These are phyloP conservation scores for Didymella pomorum DNA, from an alignment of 2,329 filamentous ascomycete genomes.

Conservation along the genomic window DNA sequence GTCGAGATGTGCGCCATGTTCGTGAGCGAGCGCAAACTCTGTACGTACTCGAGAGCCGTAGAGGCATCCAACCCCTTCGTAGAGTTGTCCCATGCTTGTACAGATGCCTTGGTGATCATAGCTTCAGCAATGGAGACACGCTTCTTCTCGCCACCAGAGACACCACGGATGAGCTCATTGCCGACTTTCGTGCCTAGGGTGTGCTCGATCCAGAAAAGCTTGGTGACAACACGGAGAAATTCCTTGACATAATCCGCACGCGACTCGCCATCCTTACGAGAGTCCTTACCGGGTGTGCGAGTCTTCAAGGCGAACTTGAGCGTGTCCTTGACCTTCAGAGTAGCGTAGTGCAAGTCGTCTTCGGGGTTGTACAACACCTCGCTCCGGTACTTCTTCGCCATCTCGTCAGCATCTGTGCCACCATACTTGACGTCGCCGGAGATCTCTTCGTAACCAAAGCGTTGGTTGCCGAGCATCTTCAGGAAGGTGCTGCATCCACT, in stretches of 20 bases:
- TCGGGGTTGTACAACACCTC: slow-evolving; percentile 79
- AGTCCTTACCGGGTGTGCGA: slow-evolving; percentile 69
- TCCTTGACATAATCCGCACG: slow-evolving; percentile 67
- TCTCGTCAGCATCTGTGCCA: slow-evolving; percentile 61
- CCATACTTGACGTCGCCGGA: slow-evolving; percentile 64
- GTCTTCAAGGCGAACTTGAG: slow-evolving; percentile 75
- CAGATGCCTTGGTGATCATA: slow-evolving; percentile 54
- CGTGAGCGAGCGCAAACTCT: slow-evolving; percentile 69
- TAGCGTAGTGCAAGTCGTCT: slow-evolving; percentile 78
- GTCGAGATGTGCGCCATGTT: slow-evolving; percentile 70
- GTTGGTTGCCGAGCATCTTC: slow-evolving; percentile 72
- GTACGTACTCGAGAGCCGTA: slow-evolving; percentile 76
- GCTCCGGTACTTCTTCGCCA: slow-evolving; percentile 67
- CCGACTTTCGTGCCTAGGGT: slow-evolving; percentile 78
- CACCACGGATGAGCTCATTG: slow-evolving; percentile 74
- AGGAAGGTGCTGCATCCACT: slow-evolving; percentile 75
- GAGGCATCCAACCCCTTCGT: slow-evolving; percentile 77
- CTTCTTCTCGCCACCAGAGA: slow-evolving; percentile 59
- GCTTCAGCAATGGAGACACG: slow-evolving; percentile 59
- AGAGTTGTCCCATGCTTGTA: slow-evolving; percentile 64
- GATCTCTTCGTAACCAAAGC: slow-evolving; percentile 66
- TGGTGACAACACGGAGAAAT: slow-evolving; percentile 72
- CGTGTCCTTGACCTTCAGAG: slow-evolving; percentile 78
- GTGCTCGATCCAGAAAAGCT: slow-evolving; percentile 75
- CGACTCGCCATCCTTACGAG: slow-evolving; percentile 68